A percentile compares a stretch with the other conserved stretches of the same genome.
These are phyloP conservation scores for Leucocoprinus sp. DNA, from an alignment of 768 basidiomycete species.

Conservation along the genomic window DNA sequence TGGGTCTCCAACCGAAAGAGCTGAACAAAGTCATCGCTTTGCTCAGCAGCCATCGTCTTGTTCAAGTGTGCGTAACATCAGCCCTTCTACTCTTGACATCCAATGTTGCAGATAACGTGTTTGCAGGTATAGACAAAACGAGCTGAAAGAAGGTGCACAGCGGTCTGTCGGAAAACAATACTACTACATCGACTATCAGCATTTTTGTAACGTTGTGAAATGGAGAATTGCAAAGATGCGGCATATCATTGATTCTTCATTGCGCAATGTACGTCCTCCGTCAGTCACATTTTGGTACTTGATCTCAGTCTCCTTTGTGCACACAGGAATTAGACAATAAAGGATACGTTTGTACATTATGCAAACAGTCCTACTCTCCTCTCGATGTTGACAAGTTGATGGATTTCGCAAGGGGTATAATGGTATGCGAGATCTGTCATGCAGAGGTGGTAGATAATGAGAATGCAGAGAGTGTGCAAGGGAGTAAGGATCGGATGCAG, in stretches of 20 bases:
- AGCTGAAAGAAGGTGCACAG: slow-evolving; percentile 83
- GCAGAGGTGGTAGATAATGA: slow-evolving; percentile 89
- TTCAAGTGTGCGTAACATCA: slow-evolving; percentile 57
- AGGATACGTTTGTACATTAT: slow-evolving; percentile 93
- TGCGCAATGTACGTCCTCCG: slow-evolving; percentile 67
- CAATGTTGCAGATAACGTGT: neutral
- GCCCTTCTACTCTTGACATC: neutral
- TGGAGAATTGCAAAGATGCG: slow-evolving; percentile 95
- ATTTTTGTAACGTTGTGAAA: slow-evolving; percentile 96
- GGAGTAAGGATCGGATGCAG: slow-evolving; percentile 93
- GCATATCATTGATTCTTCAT: slow-evolving; percentile 76
- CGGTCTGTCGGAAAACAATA: slow-evolving; percentile 85
- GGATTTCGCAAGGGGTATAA: slow-evolving; percentile 54
- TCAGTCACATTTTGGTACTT: no score
- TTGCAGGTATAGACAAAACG: slow-evolving; percentile 78
- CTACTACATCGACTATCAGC: slow-evolving; percentile 94
- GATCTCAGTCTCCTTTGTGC: neutral
- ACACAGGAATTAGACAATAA: slow-evolving; percentile 91
- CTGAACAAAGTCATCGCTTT: slow-evolving; percentile 83
- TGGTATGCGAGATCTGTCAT: slow-evolving; percentile 84
- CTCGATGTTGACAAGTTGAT: slow-evolving; percentile 82
- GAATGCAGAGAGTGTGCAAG: slow-evolving; percentile 74
- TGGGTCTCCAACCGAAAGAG: slow-evolving; percentile 86
- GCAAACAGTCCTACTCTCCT: slow-evolving; percentile 75
- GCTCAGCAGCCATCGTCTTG: slow-evolving; percentile 67